A percentile compares a stretch with the other conserved stretches of the same genome.
Evolutionary conservation across 2,329 filamentous ascomycete genomes (phyloP).

Genomic region (Pyrenophora seminiperda): DNA sequence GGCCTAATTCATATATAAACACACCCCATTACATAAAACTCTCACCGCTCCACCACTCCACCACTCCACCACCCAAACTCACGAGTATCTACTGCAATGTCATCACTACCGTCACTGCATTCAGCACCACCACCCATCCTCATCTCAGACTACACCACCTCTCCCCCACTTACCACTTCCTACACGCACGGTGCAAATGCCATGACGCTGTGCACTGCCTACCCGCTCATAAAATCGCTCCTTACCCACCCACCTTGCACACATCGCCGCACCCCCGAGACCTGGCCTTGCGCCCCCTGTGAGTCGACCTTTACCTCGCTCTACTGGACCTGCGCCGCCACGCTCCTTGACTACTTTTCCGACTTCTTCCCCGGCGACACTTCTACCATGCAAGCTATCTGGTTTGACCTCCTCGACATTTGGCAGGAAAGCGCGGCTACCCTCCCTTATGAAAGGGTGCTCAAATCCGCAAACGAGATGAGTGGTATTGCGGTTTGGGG

Average conservation of each 20-base stretch:
- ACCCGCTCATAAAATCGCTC: conserved; percentile 20
- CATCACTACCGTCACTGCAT: background rate
- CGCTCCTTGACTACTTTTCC: conserved; percentile 39
- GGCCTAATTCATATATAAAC: no score
- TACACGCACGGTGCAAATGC: background rate
- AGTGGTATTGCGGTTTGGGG: background rate
- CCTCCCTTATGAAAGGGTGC: conserved; percentile 2
- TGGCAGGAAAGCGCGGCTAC: conserved; percentile 21
- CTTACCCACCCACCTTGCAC: conserved; percentile 2
- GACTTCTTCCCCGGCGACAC: conserved; percentile 34
- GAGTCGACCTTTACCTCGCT: conserved; percentile 3
- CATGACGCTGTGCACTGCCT: conserved; percentile 10
- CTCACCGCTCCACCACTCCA: no score
- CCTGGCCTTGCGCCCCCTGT: conserved; percentile 16
- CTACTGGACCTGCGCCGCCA: conserved; percentile 26
- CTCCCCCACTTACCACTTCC: background rate
- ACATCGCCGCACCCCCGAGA: background rate
- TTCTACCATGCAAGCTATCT: conserved; percentile 29
- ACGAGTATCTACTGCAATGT: background rate
- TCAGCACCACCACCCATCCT: background rate
- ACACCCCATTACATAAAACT: no score
- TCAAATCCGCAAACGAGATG: conserved; percentile 2
- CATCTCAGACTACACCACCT: conserved; percentile 3
- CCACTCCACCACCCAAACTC: background rate
- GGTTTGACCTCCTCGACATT: conserved; percentile 36